Conservation (phyloP, 23 red algal species). For the Agarophyton chilense region DNA sequence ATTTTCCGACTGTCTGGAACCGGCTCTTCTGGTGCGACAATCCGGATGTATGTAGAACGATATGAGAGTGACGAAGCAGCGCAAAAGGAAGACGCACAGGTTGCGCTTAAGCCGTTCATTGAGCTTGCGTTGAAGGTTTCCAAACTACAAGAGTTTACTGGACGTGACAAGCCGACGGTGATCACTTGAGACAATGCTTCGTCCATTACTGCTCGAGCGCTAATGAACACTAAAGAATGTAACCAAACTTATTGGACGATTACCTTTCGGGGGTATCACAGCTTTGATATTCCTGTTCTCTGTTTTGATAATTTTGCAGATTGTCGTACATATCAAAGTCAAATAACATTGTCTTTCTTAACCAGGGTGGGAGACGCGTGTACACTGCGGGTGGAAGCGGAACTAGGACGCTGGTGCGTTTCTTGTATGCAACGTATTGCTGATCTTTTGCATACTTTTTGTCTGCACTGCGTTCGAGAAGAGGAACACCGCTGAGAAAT, state of each 20-base stretch:
- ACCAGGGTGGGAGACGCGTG: slow-evolving; percentile 19
- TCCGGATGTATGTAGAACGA: slow-evolving; percentile 94
- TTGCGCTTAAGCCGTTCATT: slow-evolving; percentile 70
- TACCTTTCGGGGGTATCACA: background rate
- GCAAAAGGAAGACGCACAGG: slow-evolving; percentile 44
- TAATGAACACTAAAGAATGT: background rate
- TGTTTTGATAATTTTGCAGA: background rate
- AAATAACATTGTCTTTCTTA: slow-evolving; percentile 62
- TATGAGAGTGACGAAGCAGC: slow-evolving; percentile 61
- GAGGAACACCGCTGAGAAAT: slow-evolving; percentile 75
- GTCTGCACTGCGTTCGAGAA: slow-evolving; percentile 70
- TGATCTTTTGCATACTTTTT: slow-evolving; percentile 33
- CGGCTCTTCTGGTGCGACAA: slow-evolving; percentile 83
- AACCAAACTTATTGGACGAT: background rate
- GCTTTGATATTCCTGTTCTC: background rate
- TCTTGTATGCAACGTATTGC: slow-evolving; percentile 69
- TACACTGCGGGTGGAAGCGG: slow-evolving; percentile 76
- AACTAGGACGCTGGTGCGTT: slow-evolving; percentile 70
- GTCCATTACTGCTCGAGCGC: background rate
- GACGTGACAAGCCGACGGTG: slow-evolving; percentile 77
- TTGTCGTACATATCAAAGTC: slow-evolving; percentile 69
- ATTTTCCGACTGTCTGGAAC: slow-evolving; percentile 94
- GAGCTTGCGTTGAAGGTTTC: slow-evolving; percentile 75
- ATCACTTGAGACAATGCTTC: slow-evolving; percentile 45
- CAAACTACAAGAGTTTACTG: slow-evolving; percentile 77